Conservation (phyloP, 2,329 filamentous ascomycete species). For the Diaporthe capsici region DNA sequence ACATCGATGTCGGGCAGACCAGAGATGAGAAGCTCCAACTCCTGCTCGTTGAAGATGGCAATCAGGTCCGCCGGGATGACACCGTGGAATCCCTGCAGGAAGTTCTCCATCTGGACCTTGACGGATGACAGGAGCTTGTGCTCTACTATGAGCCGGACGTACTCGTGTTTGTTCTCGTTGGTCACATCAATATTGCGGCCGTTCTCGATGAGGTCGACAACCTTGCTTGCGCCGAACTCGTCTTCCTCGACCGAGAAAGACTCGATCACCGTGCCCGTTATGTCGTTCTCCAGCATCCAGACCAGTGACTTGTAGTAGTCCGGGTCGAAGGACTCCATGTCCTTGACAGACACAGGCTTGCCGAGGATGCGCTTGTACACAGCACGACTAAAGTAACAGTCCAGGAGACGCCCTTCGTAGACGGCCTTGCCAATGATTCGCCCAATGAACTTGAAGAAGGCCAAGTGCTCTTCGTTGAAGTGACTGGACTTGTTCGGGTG, state of each 20-base stretch:
- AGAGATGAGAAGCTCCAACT: constrained; percentile 95
- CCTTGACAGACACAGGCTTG: constrained; percentile 95
- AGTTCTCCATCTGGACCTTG: constrained; percentile 92
- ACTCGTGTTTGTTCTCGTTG: constrained; percentile 98
- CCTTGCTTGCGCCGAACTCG: constrained; percentile 90
- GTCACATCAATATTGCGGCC: constrained; percentile 94
- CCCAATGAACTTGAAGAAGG: constrained; percentile 99
- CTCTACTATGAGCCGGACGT: constrained; percentile 93
- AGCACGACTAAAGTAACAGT: constrained; percentile 98
- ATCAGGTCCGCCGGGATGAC: constrained; percentile 96
- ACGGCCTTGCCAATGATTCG: constrained; percentile 98
- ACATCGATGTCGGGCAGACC: constrained; percentile 97
- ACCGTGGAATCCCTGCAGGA: constrained; percentile 96
- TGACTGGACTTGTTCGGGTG: constrained; percentile 95
- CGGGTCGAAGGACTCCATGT: constrained; percentile 98
- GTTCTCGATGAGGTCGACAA: constrained; percentile 88
- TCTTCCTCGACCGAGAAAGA: constrained; percentile 96
- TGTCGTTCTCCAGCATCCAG: constrained; percentile 99
- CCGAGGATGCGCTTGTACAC: constrained; percentile 98
- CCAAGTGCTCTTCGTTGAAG: constrained; percentile 94
- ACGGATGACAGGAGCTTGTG: constrained; percentile 94
- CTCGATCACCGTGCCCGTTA: constrained; percentile 96
- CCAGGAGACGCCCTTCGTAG: constrained; percentile 94
- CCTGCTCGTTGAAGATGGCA: constrained; percentile 98
- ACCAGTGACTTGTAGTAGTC: constrained; percentile 99